These are phyloP conservation scores for Ascochyta pisi DNA, from an alignment of 2,329 filamentous ascomycete species.

Conservation along the genomic window DNA sequence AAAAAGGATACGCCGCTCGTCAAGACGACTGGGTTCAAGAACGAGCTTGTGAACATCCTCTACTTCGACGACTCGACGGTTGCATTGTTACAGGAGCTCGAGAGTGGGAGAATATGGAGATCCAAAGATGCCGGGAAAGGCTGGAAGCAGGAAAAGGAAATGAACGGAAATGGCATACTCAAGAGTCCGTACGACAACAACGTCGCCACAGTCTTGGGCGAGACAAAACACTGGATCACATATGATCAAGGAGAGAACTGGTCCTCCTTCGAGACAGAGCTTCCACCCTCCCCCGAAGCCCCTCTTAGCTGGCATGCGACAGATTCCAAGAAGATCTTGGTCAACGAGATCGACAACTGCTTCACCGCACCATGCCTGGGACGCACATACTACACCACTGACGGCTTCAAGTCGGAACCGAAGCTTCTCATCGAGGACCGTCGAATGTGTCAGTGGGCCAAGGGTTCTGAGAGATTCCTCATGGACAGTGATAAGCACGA, in stretches of 20 bases:
- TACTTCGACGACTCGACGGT: slow-evolving; percentile 93
- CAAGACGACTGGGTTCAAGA: slow-evolving; percentile 68
- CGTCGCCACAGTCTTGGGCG: slow-evolving; percentile 81
- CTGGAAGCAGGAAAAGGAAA: slow-evolving; percentile 72
- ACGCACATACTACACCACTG: slow-evolving; percentile 74
- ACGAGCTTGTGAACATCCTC: slow-evolving; percentile 72
- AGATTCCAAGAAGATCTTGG: slow-evolving; percentile 85
- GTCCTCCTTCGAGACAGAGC: slow-evolving; percentile 72
- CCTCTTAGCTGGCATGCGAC: slow-evolving; percentile 80
- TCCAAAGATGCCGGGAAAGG: slow-evolving; percentile 80
- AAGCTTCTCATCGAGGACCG: slow-evolving; percentile 72
- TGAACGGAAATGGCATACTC: slow-evolving; percentile 68
- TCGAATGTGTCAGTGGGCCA: slow-evolving; percentile 86
- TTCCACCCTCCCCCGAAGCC: slow-evolving; percentile 60
- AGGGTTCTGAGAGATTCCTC: slow-evolving; percentile 74
- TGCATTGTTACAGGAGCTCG: slow-evolving; percentile 74
- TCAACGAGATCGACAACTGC: slow-evolving; percentile 63
- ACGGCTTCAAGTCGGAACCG: slow-evolving; percentile 77
- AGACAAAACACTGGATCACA: slow-evolving; percentile 80
- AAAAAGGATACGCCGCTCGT: slow-evolving; percentile 71
- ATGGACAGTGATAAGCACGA: slow-evolving; percentile 70
- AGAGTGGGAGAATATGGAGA: slow-evolving; percentile 72
- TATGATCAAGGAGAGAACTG: slow-evolving; percentile 83
- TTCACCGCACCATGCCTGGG: slow-evolving; percentile 49
- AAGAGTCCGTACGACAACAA: slow-evolving; percentile 81